Percentiles rank a stretch among this genome's conserved stretches.
Conservation (phyloP, 164 flowering plant genomes). For the Akebia trifoliata region DNA sequence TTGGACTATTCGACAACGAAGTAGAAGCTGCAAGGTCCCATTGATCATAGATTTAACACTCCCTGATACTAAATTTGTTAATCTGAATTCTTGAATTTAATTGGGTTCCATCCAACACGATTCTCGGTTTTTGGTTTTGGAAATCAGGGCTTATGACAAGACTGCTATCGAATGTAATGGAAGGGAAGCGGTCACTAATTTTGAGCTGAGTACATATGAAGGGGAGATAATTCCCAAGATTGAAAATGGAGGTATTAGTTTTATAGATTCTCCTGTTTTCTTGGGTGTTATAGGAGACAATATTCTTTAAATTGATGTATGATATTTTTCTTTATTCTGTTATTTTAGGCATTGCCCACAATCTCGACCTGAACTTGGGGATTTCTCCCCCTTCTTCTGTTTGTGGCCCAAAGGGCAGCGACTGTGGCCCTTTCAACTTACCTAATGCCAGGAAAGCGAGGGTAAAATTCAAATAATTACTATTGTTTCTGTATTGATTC, state of each 20-base stretch:
- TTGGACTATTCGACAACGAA: conserved; percentile 93
- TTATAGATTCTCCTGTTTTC: neutral
- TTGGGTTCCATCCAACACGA: conserved; percentile 38
- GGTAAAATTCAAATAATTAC: conserved; percentile 32
- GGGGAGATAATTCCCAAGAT: conserved; percentile 42
- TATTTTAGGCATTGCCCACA: conserved; percentile 33
- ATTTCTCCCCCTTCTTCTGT: conserved; percentile 39
- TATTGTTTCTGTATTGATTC: neutral
- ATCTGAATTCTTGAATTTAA: conserved; percentile 31
- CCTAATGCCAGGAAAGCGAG: conserved; percentile 26
- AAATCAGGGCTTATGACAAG: conserved; percentile 92
- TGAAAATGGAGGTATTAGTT: conserved; percentile 41
- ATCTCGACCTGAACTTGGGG: conserved; percentile 67
- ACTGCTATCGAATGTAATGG: conserved; percentile 92
- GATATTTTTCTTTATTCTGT: neutral
- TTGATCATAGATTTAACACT: conserved; percentile 42
- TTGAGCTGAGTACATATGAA: conserved; percentile 69
- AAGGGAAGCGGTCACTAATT: conserved; percentile 88
- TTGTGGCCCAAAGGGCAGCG: conserved; percentile 26
- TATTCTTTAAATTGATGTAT: neutral
- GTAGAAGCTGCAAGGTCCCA: conserved; percentile 97
- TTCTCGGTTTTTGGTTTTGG: conserved; percentile 36
- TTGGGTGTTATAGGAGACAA: neutral
- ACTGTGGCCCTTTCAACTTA: conserved; percentile 23
- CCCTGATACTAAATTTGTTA: conserved; percentile 31